Evolutionary conservation across 441 rosid species (phyloP).

Genomic region (Cnidoscolus chayamansa): DNA sequence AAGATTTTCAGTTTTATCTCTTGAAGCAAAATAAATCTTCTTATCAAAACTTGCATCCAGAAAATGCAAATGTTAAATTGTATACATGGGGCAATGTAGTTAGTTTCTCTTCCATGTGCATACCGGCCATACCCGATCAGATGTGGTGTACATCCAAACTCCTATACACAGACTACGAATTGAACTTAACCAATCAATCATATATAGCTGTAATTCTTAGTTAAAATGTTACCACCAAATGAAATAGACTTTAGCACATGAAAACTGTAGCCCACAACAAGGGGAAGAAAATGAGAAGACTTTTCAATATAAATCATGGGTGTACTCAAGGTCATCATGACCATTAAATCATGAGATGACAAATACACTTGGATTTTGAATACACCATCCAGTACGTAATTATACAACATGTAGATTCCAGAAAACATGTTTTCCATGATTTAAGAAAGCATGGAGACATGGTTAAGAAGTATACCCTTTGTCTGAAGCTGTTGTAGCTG

Average conservation of each 20-base stretch:
- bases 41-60: neutral
- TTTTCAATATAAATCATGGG: neutral
- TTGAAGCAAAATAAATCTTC: neutral
- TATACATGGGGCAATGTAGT: neutral
- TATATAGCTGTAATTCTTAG: neutral
- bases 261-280: neutral
- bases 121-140: too few relatives aligned
- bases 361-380: neutral
- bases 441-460: neutral
- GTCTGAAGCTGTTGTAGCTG: constrained; percentile 29
- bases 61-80: neutral
- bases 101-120: constrained; percentile 7
- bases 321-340: neutral
- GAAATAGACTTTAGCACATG: neutral
- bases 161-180: neutral
- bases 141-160: neutral
- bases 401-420: neutral
- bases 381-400: neutral
- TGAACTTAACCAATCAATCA: neutral
- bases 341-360: neutral
- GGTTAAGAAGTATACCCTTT: constrained; percentile 39
- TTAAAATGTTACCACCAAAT: neutral
- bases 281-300: neutral
- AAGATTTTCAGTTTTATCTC: neutral
- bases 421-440: too few relatives aligned